Evolutionary conservation across 495 filamentous ascomycete genomes (phyloP), one percentile per base, ranked within the genome.

Genomic region (Lepidopterella palustris): DNA sequence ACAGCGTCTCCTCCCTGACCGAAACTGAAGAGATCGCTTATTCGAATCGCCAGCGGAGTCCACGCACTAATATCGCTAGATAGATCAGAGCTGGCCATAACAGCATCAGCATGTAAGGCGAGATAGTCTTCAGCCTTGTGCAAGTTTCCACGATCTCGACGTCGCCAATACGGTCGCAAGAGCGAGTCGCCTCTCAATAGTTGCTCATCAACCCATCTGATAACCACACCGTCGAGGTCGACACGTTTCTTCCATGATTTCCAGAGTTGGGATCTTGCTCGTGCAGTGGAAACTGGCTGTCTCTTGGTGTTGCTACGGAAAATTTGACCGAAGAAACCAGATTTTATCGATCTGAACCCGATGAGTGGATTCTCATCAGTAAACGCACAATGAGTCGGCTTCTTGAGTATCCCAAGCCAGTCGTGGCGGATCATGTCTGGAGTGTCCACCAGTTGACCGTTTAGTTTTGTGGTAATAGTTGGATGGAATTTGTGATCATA

Each of bases 401-500:
- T 85, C 29, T 77, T 70, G 4, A 85, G 71, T 5, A 85, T 75
- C 25, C 71, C 74, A 11, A 85, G 68, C 66, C 74, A 79, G 66
- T 85, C 82, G 50, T 79, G 71, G 50, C 77, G 75, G 55, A 85
- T 82, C 76, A 84, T 81, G 10, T 78, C 72, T n/a, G 82, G 82
- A 2, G 82, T 84, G 53, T 78, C 75, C 1, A 81, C 70, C 42
- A 72, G 71, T 58, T 78, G 69, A 10, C 79, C 82, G 51, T 85
- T 84, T 27, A 83, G 72, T 25, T 76, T 83, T 6, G 81, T 84
- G 49, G 77, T 72, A 31, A 85, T 82, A 3, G 74, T 78, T 9
- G 82, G 82, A 65, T 84, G 80, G 66, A 80, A 84, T 67, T 83
- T 82, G 68, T 85, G 82, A 58, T 84, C 80, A 54, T 85, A 85